Conservation (phyloP, 2,329 filamentous ascomycete genomes). For the Alternaria hordeiaustralica region DNA sequence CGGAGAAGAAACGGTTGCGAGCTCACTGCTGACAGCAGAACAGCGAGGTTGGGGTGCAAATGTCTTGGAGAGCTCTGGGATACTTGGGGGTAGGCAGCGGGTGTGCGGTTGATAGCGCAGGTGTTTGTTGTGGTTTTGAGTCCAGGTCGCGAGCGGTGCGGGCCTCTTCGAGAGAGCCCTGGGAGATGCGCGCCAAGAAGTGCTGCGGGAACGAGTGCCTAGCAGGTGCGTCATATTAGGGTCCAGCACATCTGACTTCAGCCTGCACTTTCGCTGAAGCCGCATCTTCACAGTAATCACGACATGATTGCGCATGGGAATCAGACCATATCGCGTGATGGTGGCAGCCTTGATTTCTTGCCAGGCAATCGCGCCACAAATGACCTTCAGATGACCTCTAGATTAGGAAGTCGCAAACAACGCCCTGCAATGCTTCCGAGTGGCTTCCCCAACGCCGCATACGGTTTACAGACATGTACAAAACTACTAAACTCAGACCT, state of each 20-base stretch:
- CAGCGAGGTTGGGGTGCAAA: slow-evolving; percentile 10
- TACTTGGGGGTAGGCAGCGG: slow-evolving; percentile 4
- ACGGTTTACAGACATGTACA: background rate
- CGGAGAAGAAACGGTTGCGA: slow-evolving; percentile 31
- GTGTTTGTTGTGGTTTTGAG: slow-evolving; percentile 32
- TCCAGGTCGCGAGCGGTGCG: slow-evolving; percentile 19
- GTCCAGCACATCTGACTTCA: slow-evolving; percentile 10
- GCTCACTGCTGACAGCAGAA: slow-evolving; percentile 5
- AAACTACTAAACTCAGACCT: slow-evolving; percentile 9
- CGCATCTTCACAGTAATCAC: background rate
- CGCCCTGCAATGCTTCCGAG: slow-evolving; percentile 15
- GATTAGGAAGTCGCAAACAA: slow-evolving; percentile 6
- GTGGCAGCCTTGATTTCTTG: background rate
- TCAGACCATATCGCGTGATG: slow-evolving; percentile 1
- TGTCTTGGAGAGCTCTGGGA: slow-evolving; percentile 6
- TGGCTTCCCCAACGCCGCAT: slow-evolving; percentile 3
- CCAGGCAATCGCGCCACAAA: slow-evolving; percentile 5
- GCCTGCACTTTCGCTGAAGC: background rate
- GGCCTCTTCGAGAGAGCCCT: slow-evolving; percentile 8
- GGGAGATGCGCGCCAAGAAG: slow-evolving; percentile 4
- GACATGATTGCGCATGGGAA: background rate
- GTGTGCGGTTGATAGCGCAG: slow-evolving; percentile 21
- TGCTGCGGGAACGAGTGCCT: slow-evolving; percentile 6
- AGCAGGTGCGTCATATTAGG: slow-evolving; percentile 19
- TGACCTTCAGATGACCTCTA: background rate